These are phyloP conservation scores for Pseudocercospora fuligena DNA, from an alignment of 2,329 filamentous ascomycete species.

Conservation along the genomic window DNA sequence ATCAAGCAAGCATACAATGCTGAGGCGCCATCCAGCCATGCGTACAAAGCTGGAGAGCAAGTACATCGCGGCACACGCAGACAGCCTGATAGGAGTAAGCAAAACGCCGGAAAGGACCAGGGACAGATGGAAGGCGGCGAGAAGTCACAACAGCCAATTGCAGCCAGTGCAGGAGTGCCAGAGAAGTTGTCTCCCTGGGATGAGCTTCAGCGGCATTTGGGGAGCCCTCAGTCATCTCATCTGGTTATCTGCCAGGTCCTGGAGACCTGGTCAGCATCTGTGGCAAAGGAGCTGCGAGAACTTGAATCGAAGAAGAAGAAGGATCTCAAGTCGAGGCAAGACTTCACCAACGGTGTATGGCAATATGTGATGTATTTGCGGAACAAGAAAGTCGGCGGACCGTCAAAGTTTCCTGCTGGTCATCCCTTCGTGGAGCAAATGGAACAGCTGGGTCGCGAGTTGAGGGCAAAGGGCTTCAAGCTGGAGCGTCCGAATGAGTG, in stretches of 20 bases:
- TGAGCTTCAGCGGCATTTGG: not conserved
- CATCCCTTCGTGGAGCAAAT: not conserved
- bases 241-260: not conserved
- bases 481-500: not conserved
- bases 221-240: not conserved
- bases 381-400: not conserved
- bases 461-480: not conserved
- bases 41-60: no score
- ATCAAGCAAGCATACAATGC: no score
- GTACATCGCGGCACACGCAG: no score
- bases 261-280: not conserved
- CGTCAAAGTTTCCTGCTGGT: not conserved
- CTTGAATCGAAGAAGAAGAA: not conserved
- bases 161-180: not conserved
- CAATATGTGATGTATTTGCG: not conserved
- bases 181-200: not conserved
- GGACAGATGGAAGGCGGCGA: no score
- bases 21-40: no score
- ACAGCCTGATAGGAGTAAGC: no score
- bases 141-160: not conserved
- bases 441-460: not conserved
- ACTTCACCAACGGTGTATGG: not conserved
- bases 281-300: not conserved
- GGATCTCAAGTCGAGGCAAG: not conserved
- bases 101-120: no score